Base-by-base conservation (phyloP, 371 early-diverging fungal genomes). In the Neoconidiobolus thromboides region DNA sequence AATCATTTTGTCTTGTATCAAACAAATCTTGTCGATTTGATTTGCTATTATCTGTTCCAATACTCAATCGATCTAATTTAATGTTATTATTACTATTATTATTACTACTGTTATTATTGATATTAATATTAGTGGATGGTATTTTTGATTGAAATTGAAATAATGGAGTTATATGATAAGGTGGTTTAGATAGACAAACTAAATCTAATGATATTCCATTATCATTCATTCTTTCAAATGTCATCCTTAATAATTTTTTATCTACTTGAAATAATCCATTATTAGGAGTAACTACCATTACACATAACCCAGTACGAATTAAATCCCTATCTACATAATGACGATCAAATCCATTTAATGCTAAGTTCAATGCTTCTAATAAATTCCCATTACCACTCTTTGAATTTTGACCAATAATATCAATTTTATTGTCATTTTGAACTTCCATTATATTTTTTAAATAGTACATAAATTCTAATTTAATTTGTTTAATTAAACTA, bases 141-240 rank as follows among this genome's bases (percentile, higher is more conserved):
- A 43, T 49, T 56, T 37, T 64, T 2, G 82, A 80, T 61, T 71
- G 71, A 69, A 79, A 86, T n/a, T 76, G 74, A 68, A 97, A 91
- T 0, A 96, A 72, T 0, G 96, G 98, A 0, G 90, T 86, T 1
- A 85, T 76, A 65, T 87, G 90, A 10, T 95, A 76, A 6, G 98
- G 98, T 3, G 85, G 75, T 9, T 83, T 82, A 3, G 89, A 82
- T 1, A 96, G 72, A 56, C 93, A 93, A 2, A 96, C 89, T 12
- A 97, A 67, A 69, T 97, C 96, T 60, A 94, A 75, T 0, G 89
- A 89, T 49, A 93, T 83, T 12, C 96, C 96, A 63, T 87, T 81
- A 67, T 91, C 91, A 15, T 89, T 81, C 91, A 94, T 91, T 14
- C 98, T 78, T 66, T 95, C 93, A 3, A 92, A 89, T 0, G 95